A percentile compares a stretch with the other conserved stretches of the same genome.
Conservation (phyloP, 2,329 filamentous ascomycete species). For the Grosmannia serpens region DNA sequence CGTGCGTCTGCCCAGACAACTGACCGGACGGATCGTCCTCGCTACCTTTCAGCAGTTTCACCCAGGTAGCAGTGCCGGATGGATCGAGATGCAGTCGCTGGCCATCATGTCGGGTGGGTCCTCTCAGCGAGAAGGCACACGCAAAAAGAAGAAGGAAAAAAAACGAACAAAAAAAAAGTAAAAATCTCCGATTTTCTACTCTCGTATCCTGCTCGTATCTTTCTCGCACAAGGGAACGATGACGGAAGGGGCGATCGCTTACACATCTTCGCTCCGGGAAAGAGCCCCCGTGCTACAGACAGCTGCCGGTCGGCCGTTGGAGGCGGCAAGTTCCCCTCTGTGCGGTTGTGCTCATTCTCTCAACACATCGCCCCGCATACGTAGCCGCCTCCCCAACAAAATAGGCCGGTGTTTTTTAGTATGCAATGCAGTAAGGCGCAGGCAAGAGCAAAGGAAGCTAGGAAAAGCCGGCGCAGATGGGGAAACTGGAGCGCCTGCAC, state of each 20-base stretch:
- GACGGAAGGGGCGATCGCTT: not conserved
- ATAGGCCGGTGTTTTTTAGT: not conserved
- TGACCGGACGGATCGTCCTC: no score
- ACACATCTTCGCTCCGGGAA: not conserved
- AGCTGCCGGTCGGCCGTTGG: not conserved
- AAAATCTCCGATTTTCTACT: not conserved
- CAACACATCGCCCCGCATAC: slow-evolving; percentile 1
- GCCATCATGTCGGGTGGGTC: not conserved
- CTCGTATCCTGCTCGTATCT: no score
- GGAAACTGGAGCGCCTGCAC: not conserved
- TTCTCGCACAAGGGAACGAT: no score
- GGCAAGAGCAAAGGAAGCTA: not conserved
- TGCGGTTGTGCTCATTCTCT: not conserved
- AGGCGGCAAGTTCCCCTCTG: no score
- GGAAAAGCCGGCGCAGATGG: not conserved
- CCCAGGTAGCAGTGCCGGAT: not conserved
- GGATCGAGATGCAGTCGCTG: not conserved
- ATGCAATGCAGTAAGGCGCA: not conserved
- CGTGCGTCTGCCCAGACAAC: not conserved
- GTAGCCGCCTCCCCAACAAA: not conserved
- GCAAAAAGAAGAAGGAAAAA: not conserved
- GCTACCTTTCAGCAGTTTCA: not conserved
- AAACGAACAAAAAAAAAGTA: not conserved
- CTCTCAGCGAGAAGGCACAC: not conserved
- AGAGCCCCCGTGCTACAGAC: not conserved